Base-by-base conservation (phyloP, 371 early-diverging fungal species). In the Chytridium lagenaria region DNA sequence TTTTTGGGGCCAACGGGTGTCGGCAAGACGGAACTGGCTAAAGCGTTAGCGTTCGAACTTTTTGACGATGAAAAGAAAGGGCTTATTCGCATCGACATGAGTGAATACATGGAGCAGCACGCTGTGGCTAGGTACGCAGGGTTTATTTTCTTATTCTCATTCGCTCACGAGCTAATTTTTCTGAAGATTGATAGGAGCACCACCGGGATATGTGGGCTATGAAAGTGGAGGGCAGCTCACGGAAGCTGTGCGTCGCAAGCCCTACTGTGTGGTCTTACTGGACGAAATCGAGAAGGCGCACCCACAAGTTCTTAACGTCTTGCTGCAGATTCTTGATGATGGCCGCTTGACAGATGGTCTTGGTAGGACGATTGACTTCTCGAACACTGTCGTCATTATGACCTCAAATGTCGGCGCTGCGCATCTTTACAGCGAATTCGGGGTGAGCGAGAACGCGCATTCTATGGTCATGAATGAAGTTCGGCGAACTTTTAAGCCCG, bases 261-360 rank as follows among this genome's bases (percentile, higher is more conserved):
- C 94, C 5, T 94, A 94, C 85, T 86, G 80, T 55, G 92, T 94
- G 22, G 82, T 94, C 28, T 87, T 94, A 38, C 85, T 94, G 50
- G 95, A 94, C 82, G 95, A 94, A 75, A 85, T 94, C 67, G 94
- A 94, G 76, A 90, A 93, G 78, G 95, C 95, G 26, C 93, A 94
- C 74, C 87, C 91, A 34, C 89, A 88, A 70, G 92, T 93, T 26
- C 81, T 92, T 40, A 93, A 93, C 81, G 80, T 94, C 38, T 81
- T 95, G 36, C 89, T 94, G 52, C 93, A 93, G 74, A 78, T 95
- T 30, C 84, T 95, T n/a, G 95, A 94, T 75, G 93, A 95, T 64
- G 95, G 92, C 23, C 81, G 93, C 7, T 81, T 94, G 50, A 91
- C 91, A 30, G 94, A 95, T 77, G 92, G 93, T 31, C 88, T 90